Percentiles rank a stretch among this genome's conserved stretches.
These are phyloP conservation scores for Trifolium repens DNA, from an alignment of 306 rosid genomes.

Conservation along the genomic window DNA sequence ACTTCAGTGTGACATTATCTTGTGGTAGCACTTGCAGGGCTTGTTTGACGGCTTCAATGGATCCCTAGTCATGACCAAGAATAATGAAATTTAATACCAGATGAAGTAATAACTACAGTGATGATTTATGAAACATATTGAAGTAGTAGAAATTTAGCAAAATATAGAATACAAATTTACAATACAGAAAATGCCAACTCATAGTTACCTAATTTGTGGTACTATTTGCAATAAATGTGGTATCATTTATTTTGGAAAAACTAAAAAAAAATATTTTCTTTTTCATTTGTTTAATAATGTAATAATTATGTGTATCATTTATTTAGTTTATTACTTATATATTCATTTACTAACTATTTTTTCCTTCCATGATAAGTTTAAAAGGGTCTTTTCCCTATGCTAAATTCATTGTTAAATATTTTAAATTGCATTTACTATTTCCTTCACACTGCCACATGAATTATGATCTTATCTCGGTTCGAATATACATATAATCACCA, in stretches of 20 bases:
- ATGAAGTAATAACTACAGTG: conserved; percentile 29
- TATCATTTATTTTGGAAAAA: background rate
- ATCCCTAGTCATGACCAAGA: conserved; percentile 65
- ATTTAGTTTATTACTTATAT: background rate
- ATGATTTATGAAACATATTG: conserved; percentile 33
- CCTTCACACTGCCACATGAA: background rate
- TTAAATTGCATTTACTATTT: background rate
- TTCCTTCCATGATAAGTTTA: background rate
- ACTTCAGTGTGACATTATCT: conserved; percentile 86
- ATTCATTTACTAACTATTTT: background rate
- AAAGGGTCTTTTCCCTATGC: background rate
- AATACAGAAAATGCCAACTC: conserved; percentile 13
- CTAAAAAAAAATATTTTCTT: background rate
- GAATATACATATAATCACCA: conserved; percentile 21
- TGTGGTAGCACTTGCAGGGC: conserved; percentile 93
- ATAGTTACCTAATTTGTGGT: background rate
- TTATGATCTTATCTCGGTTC: conserved; percentile 14
- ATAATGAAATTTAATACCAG: conserved; percentile 30
- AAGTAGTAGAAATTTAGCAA: conserved; percentile 17
- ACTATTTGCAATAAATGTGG: background rate
- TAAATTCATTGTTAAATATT: conserved; percentile 3
- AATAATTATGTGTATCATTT: background rate
- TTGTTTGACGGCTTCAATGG: conserved; percentile 93
- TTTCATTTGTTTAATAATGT: background rate
- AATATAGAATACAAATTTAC: background rate